phyloP scores from a whole-genome alignment of 306 rosid genomes.

The Mucuna pruriens region DNA sequence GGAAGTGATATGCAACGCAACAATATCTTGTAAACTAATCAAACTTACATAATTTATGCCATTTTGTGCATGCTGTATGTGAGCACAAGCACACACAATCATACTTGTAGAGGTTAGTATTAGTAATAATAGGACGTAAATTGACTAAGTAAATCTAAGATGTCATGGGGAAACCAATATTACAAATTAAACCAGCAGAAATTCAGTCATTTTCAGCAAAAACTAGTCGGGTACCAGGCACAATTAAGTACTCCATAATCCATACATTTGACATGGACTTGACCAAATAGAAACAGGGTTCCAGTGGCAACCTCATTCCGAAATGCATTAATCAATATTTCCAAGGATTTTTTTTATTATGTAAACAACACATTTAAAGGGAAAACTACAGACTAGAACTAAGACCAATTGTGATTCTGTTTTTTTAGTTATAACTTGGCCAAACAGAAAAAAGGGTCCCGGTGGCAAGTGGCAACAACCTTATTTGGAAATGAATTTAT shows the following conservation, averaged over 20 bases:
- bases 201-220: neutral
- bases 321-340: constrained; percentile 4
- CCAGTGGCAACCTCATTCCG: neutral
- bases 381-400: neutral
- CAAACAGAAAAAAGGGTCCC: neutral
- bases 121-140: neutral
- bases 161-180: neutral
- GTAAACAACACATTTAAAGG: neutral
- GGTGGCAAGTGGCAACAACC: neutral
- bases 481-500: neutral
- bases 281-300: constrained; percentile 2
- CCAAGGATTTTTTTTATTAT: neutral
- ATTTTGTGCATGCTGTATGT: neutral
- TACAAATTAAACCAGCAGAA: constrained; percentile 18
- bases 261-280: neutral
- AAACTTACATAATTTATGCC: neutral
- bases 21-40: constrained; percentile 24
- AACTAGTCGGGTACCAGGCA: neutral
- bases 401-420: neutral
- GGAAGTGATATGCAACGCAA: constrained; percentile 1
- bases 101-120: neutral
- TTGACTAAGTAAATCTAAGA: constrained; percentile 11
- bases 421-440: neutral
- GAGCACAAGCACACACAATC: neutral
- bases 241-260: neutral